Percentiles rank a stretch among this genome's conserved stretches.
Evolutionary conservation across 768 basidiomycete species (phyloP).

Genomic region (Agaricus subrufescens): DNA sequence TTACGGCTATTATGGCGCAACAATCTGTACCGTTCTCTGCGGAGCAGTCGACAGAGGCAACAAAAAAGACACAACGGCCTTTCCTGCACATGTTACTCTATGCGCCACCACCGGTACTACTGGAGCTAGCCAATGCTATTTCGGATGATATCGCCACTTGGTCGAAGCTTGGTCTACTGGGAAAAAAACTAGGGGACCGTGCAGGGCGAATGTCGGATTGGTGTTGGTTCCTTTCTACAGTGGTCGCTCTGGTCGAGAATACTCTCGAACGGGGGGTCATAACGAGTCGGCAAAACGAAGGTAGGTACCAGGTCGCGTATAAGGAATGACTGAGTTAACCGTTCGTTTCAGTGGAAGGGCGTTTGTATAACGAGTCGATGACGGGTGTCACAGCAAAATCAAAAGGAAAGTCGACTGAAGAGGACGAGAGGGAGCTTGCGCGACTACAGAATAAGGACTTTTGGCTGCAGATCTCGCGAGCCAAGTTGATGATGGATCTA

Average conservation of each 20-base stretch:
- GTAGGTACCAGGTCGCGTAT: conserved; percentile 29
- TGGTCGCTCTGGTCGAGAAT: conserved; percentile 82
- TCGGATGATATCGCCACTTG: conserved; percentile 82
- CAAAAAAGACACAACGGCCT: conserved; percentile 42
- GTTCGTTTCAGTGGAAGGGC: conserved; percentile 55
- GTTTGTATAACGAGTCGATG: conserved; percentile 73
- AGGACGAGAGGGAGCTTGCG: conserved; percentile 67
- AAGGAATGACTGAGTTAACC: conserved; percentile 1
- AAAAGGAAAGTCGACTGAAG: conserved; percentile 48
- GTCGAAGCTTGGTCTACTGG: conserved; percentile 64
- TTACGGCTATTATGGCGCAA: conserved; percentile 67
- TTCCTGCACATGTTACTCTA: conserved; percentile 73
- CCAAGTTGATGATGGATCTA: conserved; percentile 79
- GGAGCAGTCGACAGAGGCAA: conserved; percentile 30
- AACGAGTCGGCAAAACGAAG: conserved; percentile 55
- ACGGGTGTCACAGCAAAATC: conserved; percentile 65
- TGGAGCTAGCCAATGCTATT: conserved; percentile 70
- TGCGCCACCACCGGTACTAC: conserved; percentile 76
- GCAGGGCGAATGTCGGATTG: conserved; percentile 77
- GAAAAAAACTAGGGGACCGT: conserved; percentile 57
- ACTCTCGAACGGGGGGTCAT: conserved; percentile 74
- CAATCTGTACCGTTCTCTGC: conserved; percentile 61
- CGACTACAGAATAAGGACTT: conserved; percentile 67
- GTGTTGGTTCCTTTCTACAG: conserved; percentile 81
- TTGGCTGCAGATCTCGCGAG: conserved; percentile 67